A percentile compares a stretch with the other conserved stretches of the same genome.
phyloP scores from a whole-genome alignment of 805 yeast species.

The Cyberlindnera misumaiensis region DNA sequence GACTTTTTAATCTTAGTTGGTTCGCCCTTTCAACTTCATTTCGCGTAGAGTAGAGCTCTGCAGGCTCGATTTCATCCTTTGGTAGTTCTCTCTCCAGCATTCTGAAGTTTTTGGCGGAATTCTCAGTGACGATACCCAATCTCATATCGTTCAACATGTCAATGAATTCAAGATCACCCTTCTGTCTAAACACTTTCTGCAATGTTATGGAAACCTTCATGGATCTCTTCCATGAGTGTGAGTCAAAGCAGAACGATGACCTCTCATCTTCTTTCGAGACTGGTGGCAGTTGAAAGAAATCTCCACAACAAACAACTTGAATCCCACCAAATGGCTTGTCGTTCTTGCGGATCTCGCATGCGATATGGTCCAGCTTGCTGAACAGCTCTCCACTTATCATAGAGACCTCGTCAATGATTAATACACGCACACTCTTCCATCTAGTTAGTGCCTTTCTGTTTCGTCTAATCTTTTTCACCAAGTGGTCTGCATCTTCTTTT shows the following conservation, averaged over 20 bases:
- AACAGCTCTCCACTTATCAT: constrained; percentile 70
- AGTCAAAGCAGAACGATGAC: constrained; percentile 57
- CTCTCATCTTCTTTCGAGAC: constrained; percentile 30
- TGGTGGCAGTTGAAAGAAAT: constrained; percentile 79
- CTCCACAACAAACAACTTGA: constrained; percentile 72
- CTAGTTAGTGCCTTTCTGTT: constrained; percentile 41
- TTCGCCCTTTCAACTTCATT: constrained; percentile 67
- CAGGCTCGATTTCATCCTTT: constrained; percentile 58
- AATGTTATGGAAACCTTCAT: constrained; percentile 53
- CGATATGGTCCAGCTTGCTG: constrained; percentile 57
- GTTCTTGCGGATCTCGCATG: constrained; percentile 40
- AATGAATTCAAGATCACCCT: constrained; percentile 62
- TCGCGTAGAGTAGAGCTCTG: constrained; percentile 70
- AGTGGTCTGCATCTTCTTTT: constrained; percentile 37
- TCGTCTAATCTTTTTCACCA: constrained; percentile 47
- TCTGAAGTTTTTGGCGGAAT: constrained; percentile 43
- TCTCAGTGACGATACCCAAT: constrained; percentile 46
- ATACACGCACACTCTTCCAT: constrained; percentile 53
- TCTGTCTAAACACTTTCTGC: constrained; percentile 67
- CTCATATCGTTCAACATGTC: constrained; percentile 74
- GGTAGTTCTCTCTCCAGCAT: constrained; percentile 46
- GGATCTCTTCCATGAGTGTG: constrained; percentile 52
- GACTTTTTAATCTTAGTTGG: constrained; percentile 34
- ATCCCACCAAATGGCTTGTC: constrained; percentile 71
- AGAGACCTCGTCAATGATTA: constrained; percentile 72